Conservation (phyloP, 495 filamentous ascomycete genomes). For the Penicillium dipodomyicola region DNA sequence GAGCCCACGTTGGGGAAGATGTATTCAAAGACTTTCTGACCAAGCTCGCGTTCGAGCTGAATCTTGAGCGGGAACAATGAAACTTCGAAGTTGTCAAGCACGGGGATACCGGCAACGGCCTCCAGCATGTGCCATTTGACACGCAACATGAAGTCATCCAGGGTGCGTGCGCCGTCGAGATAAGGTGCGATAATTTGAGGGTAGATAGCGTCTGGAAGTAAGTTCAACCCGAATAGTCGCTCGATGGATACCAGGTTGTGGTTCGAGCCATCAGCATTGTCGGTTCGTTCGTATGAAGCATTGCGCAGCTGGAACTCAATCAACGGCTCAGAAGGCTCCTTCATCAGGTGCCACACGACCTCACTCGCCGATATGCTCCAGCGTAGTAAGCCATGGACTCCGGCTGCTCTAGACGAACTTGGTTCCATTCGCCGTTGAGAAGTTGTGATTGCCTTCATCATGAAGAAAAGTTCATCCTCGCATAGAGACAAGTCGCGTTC, state of each 20-base stretch:
- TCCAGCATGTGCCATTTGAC: slow-evolving; percentile 98
- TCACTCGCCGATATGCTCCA: slow-evolving; percentile 90
- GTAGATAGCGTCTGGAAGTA: slow-evolving; percentile 86
- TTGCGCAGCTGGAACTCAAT: slow-evolving; percentile 89
- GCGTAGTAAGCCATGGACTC: slow-evolving; percentile 75
- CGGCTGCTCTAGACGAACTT: slow-evolving; percentile 62
- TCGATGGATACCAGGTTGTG: slow-evolving; percentile 86
- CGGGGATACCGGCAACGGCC: slow-evolving; percentile 94
- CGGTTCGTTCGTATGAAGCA: slow-evolving; percentile 87
- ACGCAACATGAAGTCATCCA: slow-evolving; percentile 74
- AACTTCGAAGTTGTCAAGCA: slow-evolving; percentile 96
- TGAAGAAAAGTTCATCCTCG: slow-evolving; percentile 98
- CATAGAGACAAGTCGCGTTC: slow-evolving; percentile 85
- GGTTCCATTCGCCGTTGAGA: slow-evolving; percentile 81
- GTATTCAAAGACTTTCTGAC: slow-evolving; percentile 94
- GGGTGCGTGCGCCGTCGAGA: slow-evolving; percentile 58
- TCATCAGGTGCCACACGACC: slow-evolving; percentile 94
- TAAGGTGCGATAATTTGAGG: slow-evolving; percentile 94
- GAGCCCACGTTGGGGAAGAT: slow-evolving; percentile 82
- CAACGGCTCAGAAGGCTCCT: slow-evolving; percentile 80
- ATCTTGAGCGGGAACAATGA: slow-evolving; percentile 89
- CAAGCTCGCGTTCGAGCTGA: slow-evolving; percentile 89
- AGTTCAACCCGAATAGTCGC: slow-evolving; percentile 78
- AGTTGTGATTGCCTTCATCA: slow-evolving; percentile 99
- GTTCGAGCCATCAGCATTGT: slow-evolving; percentile 95